Base-by-base conservation (phyloP, 2,329 filamentous ascomycete genomes). In the Dactylellina drechsleri region DNA sequence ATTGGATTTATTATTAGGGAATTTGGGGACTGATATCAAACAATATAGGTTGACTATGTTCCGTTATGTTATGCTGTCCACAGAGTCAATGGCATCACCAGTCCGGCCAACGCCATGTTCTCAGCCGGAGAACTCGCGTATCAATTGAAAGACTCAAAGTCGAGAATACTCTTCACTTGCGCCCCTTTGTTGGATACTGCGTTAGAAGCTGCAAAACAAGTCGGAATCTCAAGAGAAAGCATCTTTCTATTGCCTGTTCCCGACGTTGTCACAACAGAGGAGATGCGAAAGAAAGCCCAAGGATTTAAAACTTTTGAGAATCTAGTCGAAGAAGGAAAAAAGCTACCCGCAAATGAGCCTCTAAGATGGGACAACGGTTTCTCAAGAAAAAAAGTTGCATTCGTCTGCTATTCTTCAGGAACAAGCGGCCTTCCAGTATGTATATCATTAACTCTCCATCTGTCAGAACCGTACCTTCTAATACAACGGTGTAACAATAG, bases 321-420 rank as follows among this genome's bases (percentile, higher is more conserved):
- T 45, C 81, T 94, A 20, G 85, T 92, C 40, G 83, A 84, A 1
- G 84, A 89, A 74, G 92, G 92, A 26, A 80, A 81, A 53, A 82
- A 83, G 13, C 81, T 89, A 40, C 86, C 1, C 81, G 84, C 16
- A 80, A 91, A 20, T 84, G 87, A 71, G 82, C 84, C 4, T 49
- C 80, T 90, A 79, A 84, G 84, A 36, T 91, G 89, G 89, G 79
- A 82, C 49, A 85, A 85, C 72, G 90, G 90, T 0, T 88, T 91
- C 78, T 90, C 89, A 2, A 86, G 86, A 41, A 87, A 87, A 64
- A 89, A 90, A 78, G 88, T 88, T 4, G 90, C 92, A 0, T 94
- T 91, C 80, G 84, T 96, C 52, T 93, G 90, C 82, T 93, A 92
- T 81, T 92, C 90, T 0, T 92, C 89, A 80, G 91, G 91, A 18